Evolutionary conservation across 2,329 filamentous ascomycete genomes (phyloP), one percentile per base, ranked within the genome.

Genomic region (Thielaviopsis euricoi): DNA sequence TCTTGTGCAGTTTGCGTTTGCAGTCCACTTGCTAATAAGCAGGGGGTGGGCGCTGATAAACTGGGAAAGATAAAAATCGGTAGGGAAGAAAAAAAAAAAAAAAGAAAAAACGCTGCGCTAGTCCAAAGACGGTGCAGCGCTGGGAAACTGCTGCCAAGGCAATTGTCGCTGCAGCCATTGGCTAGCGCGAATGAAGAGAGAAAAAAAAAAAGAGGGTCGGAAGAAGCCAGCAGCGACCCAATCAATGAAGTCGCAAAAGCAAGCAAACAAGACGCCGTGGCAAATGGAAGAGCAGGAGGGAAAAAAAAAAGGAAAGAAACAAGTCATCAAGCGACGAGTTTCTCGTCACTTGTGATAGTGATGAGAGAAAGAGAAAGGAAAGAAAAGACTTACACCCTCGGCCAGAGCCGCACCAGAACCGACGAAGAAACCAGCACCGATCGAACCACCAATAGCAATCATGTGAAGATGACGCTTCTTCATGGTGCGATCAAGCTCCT

Each of bases 361-460:
- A 64, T 56, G 60, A 57, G 23, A 6, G 23, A 55, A 46, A 9
- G 17, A 13, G 6, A 25, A 25, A 33, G 12, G 5, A n/a, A 55
- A 9, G 19, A 25, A 17, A 48, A 40, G 49, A 69, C 72, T 66
- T 69, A 73, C 75, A 69, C 78, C 79, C 59, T 69, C 73, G 61
- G 65, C 65, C n/a, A 81, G 68, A 52, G 79, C 78, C 63, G 69
- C 66, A 63, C 79, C 79, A 40, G 78, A 80, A 64, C 79, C 78
- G 65, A 81, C 79, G 67, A 81, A 82, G 71, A 82, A 80, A 70
- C 79, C 79, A 66, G 79, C 79, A 67, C 79, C 79, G 58, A 82
- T 82, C 33, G 78, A 79, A 60, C 78, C 79, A 65, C 78, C 78
- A 58, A 81, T 80, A 64, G 78, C 76, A 67, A 81, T 81, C 78